phyloP scores from a whole-genome alignment of 768 basidiomycete genomes.

The Tulasnella sp. region DNA sequence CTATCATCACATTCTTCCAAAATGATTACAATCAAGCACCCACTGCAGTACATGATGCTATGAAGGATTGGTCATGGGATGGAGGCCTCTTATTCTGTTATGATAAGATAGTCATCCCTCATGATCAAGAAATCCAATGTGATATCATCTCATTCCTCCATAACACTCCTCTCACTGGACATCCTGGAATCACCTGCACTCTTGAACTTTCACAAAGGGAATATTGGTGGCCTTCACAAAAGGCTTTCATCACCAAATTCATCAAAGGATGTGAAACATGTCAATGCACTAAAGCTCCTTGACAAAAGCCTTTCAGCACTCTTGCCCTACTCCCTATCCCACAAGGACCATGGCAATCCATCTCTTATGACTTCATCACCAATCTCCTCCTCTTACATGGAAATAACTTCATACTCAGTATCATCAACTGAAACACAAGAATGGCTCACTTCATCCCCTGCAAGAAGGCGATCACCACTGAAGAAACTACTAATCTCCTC shows the following conservation, averaged over 20 bases:
- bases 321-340: slow-evolving; percentile 12
- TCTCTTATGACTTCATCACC: slow-evolving; percentile 19
- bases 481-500: neutral
- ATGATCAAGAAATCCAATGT: no score
- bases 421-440: slow-evolving; percentile 10
- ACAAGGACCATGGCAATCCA: slow-evolving; percentile 7
- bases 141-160: no score
- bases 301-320: neutral
- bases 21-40: no score
- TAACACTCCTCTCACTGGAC: no score
- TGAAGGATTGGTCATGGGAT: no score
- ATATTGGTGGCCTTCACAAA: no score
- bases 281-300: slow-evolving; percentile 5
- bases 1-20: no score
- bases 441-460: slow-evolving; percentile 6
- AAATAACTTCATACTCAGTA: neutral
- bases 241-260: neutral
- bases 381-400: slow-evolving; percentile 19
- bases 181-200: no score
- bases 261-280: slow-evolving; percentile 13
- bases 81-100: no score
- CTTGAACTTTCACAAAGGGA: no score
- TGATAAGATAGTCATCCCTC: no score
- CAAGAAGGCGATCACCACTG: neutral
- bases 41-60: no score